These are phyloP conservation scores for Ambrosia artemisiifolia DNA, from an alignment of 129 eudicot genomes.

Conservation along the genomic window DNA sequence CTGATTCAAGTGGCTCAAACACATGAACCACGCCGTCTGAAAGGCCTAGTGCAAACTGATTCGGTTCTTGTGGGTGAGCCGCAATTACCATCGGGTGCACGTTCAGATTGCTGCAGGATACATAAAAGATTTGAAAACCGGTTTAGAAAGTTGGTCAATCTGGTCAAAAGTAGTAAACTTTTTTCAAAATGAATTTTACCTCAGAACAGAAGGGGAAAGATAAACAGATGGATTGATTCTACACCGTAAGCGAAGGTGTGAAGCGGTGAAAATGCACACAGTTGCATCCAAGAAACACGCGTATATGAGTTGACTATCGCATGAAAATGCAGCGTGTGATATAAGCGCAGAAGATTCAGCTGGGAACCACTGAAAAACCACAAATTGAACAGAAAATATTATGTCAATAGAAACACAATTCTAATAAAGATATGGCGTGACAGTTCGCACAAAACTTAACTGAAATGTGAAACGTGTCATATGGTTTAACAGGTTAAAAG, in stretches of 20 bases:
- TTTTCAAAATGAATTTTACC: not conserved
- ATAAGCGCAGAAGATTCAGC: conserved; percentile 81
- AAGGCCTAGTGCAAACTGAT: conserved; percentile 90
- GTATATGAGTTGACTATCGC: conserved; percentile 86
- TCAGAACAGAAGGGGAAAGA: conserved; percentile 38
- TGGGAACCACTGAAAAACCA: conserved; percentile 60
- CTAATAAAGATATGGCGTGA: not conserved
- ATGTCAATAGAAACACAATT: not conserved
- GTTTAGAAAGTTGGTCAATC: not conserved
- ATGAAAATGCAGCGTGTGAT: conserved; percentile 83
- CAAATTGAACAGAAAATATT: not conserved
- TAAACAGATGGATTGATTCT: conserved; percentile 79
- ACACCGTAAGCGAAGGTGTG: conserved; percentile 69
- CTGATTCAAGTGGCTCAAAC: conserved; percentile 90
- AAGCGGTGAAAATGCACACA: conserved; percentile 70
- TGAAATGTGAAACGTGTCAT: not conserved
- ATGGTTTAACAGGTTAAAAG: not conserved
- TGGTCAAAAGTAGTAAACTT: not conserved
- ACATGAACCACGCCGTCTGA: conserved; percentile 91
- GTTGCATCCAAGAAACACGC: conserved; percentile 89
- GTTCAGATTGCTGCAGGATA: conserved; percentile 54
- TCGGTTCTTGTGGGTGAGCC: conserved; percentile 92
- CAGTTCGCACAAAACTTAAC: not conserved
- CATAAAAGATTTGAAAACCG: not conserved
- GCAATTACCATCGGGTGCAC: conserved; percentile 87